Percentiles rank a stretch among this genome's conserved stretches.
phyloP scores from a whole-genome alignment of 345 rosid genomes.

The Lepidium aucheri region DNA sequence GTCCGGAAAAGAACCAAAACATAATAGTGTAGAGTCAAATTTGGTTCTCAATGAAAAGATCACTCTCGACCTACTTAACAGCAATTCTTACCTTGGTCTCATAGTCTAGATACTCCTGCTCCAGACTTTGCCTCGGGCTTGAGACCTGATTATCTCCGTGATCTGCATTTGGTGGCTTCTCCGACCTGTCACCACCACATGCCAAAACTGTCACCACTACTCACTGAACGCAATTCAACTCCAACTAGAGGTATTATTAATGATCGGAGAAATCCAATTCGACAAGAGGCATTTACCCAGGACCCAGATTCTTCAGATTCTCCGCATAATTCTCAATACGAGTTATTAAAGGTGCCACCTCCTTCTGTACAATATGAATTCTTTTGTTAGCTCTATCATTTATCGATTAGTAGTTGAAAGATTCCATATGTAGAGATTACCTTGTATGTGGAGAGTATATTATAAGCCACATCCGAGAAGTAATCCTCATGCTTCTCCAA shows the following conservation, averaged over 20 bases:
- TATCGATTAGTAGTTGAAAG: not conserved
- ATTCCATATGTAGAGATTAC: conserved; percentile 28
- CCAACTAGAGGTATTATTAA: not conserved
- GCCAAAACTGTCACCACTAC: conserved; percentile 13
- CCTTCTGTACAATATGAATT: conserved; percentile 43
- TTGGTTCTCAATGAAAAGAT: not conserved
- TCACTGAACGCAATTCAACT: conserved; percentile 9
- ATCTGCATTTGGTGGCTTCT: conserved; percentile 33
- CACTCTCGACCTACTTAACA: not conserved
- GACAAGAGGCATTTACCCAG: conserved; percentile 40
- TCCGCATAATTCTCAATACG: conserved; percentile 77
- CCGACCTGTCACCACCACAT: conserved; percentile 44
- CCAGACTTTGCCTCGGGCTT: conserved; percentile 74
- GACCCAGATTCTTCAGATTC: conserved; percentile 67
- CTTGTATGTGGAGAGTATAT: conserved; percentile 69
- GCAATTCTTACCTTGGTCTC: conserved; percentile 67
- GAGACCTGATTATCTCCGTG: conserved; percentile 43
- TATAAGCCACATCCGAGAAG: conserved; percentile 56
- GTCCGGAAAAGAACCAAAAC: not conserved
- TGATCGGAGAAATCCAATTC: not conserved
- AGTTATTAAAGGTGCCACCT: conserved; percentile 61
- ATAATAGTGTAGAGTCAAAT: not conserved
- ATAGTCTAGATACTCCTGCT: conserved; percentile 80
- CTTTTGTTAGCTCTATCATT: conserved; percentile 4
- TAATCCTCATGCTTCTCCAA: conserved; percentile 78